A percentile compares a stretch with the other conserved stretches of the same genome.
These are phyloP conservation scores for Globisporangium emineosum DNA, from an alignment of 352 stramenopile species.

Conservation along the genomic window DNA sequence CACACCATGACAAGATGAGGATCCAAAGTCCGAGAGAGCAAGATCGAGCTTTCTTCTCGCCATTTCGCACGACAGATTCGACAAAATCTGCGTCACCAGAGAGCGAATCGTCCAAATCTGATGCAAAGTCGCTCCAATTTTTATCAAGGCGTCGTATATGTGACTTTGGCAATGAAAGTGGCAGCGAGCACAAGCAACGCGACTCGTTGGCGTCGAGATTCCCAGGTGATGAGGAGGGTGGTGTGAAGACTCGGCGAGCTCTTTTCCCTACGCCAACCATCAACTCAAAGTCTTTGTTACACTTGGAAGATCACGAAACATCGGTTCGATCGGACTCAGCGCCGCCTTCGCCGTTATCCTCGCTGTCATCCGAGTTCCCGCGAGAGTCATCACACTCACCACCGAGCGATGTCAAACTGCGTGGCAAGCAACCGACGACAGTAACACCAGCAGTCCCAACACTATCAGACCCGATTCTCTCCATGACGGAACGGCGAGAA, in stretches of 20 bases:
- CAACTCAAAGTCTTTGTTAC: neutral
- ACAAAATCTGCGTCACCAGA: neutral
- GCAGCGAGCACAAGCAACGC: neutral
- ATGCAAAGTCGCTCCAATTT: neutral
- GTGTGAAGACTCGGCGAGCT: neutral
- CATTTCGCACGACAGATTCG: neutral
- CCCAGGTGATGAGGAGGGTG: neutral
- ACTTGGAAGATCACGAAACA: neutral
- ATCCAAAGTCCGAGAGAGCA: neutral
- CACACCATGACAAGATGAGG: neutral
- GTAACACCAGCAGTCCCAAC: neutral
- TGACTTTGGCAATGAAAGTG: neutral
- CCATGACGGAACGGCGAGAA: constrained; percentile 33
- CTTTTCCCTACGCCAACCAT: neutral
- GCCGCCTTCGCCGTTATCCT: neutral
- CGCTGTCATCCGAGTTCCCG: neutral
- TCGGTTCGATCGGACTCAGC: neutral
- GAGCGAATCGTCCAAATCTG: neutral
- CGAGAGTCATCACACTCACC: neutral
- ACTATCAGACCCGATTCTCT: neutral
- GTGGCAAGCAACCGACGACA: neutral
- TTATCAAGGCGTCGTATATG: neutral
- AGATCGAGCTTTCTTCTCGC: constrained; percentile 9
- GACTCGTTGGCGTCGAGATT: neutral
- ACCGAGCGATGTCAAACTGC: neutral